Percentiles rank a stretch among this genome's conserved stretches.
Conservation (phyloP, 805 yeast genomes). For the Teunomyces barrocoloradensis region DNA sequence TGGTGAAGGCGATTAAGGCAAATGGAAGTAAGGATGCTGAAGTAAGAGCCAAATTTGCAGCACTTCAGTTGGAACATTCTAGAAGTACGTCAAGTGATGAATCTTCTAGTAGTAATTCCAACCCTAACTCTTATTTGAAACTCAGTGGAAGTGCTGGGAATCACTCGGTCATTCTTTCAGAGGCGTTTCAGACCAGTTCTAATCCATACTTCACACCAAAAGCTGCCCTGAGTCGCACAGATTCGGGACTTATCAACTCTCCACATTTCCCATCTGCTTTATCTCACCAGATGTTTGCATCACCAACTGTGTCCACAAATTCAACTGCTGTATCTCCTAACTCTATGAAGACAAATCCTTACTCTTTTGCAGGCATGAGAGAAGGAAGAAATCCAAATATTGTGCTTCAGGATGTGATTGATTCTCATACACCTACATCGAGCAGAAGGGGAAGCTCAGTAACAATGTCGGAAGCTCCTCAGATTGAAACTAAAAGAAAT, state of each 20-base stretch:
- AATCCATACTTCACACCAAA: background rate
- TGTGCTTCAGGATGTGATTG: conserved; percentile 35
- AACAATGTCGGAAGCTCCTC: conserved; percentile 36
- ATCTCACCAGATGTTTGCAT: conserved; percentile 11
- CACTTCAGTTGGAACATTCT: conserved; percentile 23
- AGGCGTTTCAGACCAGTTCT: conserved; percentile 15
- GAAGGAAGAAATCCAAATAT: conserved; percentile 24
- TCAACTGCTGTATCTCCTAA: background rate
- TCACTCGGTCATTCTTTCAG: conserved; percentile 34
- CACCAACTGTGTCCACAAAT: conserved; percentile 3
- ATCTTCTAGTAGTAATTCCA: conserved; percentile 16
- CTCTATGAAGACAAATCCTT: conserved; percentile 14
- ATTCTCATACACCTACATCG: conserved; percentile 20
- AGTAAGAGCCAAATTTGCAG: conserved; percentile 16
- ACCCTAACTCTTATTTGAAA: conserved; percentile 14
- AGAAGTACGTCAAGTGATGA: conserved; percentile 32
- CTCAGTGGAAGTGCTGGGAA: conserved; percentile 11
- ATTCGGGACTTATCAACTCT: conserved; percentile 2
- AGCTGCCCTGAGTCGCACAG: background rate
- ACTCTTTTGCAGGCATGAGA: conserved; percentile 24
- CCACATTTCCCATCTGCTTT: conserved; percentile 19
- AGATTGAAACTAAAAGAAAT: conserved; percentile 44
- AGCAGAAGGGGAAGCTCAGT: conserved; percentile 19
- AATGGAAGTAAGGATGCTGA: conserved; percentile 25
- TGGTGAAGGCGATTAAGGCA: conserved; percentile 41